These are phyloP conservation scores for Entomortierella beljakovae DNA, from an alignment of 192 early-diverging fungal species.

Conservation along the genomic window DNA sequence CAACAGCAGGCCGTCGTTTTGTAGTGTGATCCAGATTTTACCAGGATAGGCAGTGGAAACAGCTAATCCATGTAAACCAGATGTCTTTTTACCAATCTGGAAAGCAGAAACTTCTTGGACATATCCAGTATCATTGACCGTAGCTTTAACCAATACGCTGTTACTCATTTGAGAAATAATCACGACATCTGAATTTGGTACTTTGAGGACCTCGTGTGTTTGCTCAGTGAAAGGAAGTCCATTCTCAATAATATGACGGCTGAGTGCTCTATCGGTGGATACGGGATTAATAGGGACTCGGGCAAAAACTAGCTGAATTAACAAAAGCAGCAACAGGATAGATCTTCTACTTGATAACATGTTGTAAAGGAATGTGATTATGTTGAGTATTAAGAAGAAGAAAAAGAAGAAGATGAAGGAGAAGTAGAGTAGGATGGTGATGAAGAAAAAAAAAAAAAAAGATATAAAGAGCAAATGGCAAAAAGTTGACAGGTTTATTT, in stretches of 20 bases:
- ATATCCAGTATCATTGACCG: conserved; percentile 6
- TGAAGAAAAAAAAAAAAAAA: too few species aligned
- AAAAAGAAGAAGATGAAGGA: too few species aligned
- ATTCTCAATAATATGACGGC: conserved; percentile 24
- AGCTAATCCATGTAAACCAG: conserved; percentile 25
- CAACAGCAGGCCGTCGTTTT: conserved; percentile 17
- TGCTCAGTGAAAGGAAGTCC: conserved; percentile 13
- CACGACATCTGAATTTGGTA: conserved; percentile 4
- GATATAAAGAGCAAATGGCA: too few species aligned
- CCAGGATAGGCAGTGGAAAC: conserved; percentile 10
- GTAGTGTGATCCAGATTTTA: conserved; percentile 28
- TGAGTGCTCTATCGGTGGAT: background rate
- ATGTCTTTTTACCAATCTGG: conserved; percentile 1
- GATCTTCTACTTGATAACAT: background rate
- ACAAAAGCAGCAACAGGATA: conserved; percentile 8
- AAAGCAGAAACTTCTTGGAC: background rate
- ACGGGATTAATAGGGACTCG: background rate
- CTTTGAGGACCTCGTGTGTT: conserved; percentile 33
- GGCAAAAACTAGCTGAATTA: background rate
- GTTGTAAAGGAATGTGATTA: too few species aligned
- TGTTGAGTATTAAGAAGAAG: too few species aligned
- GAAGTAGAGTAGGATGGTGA: too few species aligned
- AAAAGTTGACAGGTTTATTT: too few species aligned
- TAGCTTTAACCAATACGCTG: conserved; percentile 35
- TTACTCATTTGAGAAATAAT: conserved; percentile 37